These are phyloP conservation scores for Rhodotorula sphaerocarpa DNA, from an alignment of 768 basidiomycete genomes.

Conservation along the genomic window DNA sequence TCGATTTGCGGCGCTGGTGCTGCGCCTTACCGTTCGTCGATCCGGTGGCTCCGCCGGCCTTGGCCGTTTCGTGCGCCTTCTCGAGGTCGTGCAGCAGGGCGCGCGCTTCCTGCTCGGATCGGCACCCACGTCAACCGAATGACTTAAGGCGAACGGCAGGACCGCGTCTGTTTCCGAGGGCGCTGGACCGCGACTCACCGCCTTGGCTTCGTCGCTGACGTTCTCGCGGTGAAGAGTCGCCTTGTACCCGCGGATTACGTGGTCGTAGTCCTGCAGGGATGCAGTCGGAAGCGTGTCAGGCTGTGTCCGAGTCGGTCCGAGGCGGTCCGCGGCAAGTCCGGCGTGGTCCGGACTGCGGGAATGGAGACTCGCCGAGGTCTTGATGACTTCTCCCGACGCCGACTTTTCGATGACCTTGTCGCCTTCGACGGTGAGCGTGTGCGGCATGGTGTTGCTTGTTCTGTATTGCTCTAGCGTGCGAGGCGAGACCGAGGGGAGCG, in stretches of 20 bases:
- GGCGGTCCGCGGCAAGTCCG: too few species aligned
- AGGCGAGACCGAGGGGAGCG: background rate
- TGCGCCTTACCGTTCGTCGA: background rate
- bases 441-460: background rate
- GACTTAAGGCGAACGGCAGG: background rate
- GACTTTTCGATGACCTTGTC: background rate
- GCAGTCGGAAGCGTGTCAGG: too few species aligned
- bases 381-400: background rate
- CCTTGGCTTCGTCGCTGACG: background rate
- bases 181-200: background rate
- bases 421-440: constrained; percentile 1
- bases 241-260: constrained; percentile 1
- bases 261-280: constrained; percentile 6
- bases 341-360: too few species aligned
- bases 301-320: too few species aligned
- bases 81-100: background rate
- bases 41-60: background rate
- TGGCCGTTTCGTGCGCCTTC: background rate
- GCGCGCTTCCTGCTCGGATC: background rate
- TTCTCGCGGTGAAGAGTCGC: background rate
- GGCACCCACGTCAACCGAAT: too few species aligned
- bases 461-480: background rate
- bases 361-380: too few species aligned
- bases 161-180: too few species aligned
- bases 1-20: too few species aligned